Percentiles rank a stretch among this genome's conserved stretches.
phyloP scores from a whole-genome alignment of 257 asterid species.

The Gentiana macrophylla region DNA sequence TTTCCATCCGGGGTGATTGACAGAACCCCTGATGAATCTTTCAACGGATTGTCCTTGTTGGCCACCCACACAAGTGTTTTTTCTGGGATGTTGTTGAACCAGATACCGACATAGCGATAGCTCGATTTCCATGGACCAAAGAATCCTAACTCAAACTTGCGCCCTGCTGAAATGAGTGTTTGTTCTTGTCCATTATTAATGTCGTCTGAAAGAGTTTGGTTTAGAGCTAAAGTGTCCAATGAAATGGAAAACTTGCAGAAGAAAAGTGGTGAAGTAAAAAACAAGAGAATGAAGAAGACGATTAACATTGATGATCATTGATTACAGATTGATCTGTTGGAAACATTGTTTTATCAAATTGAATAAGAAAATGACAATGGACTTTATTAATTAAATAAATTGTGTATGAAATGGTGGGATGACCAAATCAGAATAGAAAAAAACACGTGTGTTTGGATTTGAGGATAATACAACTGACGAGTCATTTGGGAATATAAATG shows the following conservation, averaged over 20 bases:
- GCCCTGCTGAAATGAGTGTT: constrained; percentile 7
- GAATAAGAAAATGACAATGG: background rate
- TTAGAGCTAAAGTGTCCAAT: constrained; percentile 5
- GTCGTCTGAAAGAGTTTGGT: constrained; percentile 8
- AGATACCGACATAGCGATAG: constrained; percentile 12
- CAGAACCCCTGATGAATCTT: constrained; percentile 16
- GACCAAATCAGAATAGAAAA: background rate
- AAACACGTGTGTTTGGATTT: background rate
- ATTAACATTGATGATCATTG: background rate
- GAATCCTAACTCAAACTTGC: constrained; percentile 18
- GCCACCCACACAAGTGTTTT: constrained; percentile 31
- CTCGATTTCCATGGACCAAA: constrained; percentile 7
- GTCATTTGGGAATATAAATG: background rate
- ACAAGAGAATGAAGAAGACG: constrained; percentile 4
- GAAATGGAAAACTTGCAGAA: constrained; percentile 9
- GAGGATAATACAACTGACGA: background rate
- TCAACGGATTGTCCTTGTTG: constrained; percentile 18
- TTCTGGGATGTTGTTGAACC: constrained; percentile 28
- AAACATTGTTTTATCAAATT: constrained; percentile 2
- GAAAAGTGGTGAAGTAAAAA: constrained; percentile 3
- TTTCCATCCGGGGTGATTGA: constrained; percentile 15
- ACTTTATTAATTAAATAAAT: background rate
- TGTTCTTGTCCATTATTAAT: constrained; percentile 5
- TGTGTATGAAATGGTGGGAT: background rate
- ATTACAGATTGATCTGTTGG: background rate